Evolutionary conservation across 257 asterid species (phyloP).

Genomic region (Jaltomata sinuosa): DNA sequence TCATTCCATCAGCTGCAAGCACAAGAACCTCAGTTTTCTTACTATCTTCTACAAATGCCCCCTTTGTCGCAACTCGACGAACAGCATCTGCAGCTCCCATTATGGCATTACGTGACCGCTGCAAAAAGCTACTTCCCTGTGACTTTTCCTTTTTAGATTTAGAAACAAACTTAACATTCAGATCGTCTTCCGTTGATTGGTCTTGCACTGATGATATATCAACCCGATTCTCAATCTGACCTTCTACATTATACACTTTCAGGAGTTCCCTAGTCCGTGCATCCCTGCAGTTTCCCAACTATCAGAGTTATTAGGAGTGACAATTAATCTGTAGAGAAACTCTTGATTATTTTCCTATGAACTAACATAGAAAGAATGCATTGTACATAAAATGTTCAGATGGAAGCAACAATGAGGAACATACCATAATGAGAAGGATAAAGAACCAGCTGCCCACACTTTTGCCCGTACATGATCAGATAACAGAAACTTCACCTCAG

Average conservation of each 20-base stretch:
- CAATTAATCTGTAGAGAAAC: neutral
- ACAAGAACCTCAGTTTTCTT: slow-evolving; percentile 75
- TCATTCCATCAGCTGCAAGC: slow-evolving; percentile 65
- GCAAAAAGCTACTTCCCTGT: slow-evolving; percentile 61
- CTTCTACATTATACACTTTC: slow-evolving; percentile 76
- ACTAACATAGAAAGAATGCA: neutral
- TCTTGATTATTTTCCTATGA: neutral
- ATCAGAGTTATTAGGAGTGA: slow-evolving; percentile 6
- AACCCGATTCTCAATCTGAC: slow-evolving; percentile 70
- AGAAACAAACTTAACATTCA: slow-evolving; percentile 53
- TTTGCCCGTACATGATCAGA: slow-evolving; percentile 58
- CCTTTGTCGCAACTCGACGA: slow-evolving; percentile 77
- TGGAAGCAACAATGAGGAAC: neutral
- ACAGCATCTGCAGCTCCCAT: slow-evolving; percentile 99
- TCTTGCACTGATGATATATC: slow-evolving; percentile 64
- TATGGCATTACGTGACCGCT: slow-evolving; percentile 84
- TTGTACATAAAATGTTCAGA: neutral
- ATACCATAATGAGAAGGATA: slow-evolving; percentile 82
- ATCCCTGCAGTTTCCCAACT: slow-evolving; percentile 51
- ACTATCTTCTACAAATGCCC: slow-evolving; percentile 65
- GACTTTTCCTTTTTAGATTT: slow-evolving; percentile 90
- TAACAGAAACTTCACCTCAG: slow-evolving; percentile 74
- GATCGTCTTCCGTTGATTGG: slow-evolving; percentile 66
- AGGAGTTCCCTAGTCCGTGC: slow-evolving; percentile 82
- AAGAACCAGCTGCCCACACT: slow-evolving; percentile 80